Evolutionary conservation across 768 basidiomycete species (phyloP), one percentile per base, ranked within the genome.

Genomic region (Termitomyces sp.): DNA sequence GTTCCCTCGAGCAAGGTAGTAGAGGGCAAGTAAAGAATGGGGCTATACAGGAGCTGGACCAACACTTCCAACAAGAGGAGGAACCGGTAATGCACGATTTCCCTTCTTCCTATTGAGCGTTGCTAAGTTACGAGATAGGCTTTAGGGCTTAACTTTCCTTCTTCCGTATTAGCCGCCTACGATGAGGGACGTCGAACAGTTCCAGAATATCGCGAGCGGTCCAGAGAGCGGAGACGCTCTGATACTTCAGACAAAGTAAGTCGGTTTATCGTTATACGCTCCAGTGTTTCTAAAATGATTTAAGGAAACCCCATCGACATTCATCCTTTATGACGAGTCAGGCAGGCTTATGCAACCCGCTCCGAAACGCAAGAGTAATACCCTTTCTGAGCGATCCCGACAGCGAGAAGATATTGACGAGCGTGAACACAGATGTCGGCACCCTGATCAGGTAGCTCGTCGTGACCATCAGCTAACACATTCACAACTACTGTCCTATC

Each of bases 101-200:
- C 44, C 37, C 41, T 34, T 35, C 47, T 15, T 41, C 3, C 22
- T 41, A n/a, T 37, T 21, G n/a, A 14, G 17, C n/a, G 40, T 42
- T 50, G 41, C 47, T 42, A 28, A 34, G 17, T 17, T 37, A 44
- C 28, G 17, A 14, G n/a, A 3, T 35, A 55, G 54, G 19, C 47
- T 35, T 7, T 49, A 11, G 46, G 37, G 12, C 38, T 41, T 17
- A 42, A 38, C 1, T 2, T 53, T 48, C 56, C 56, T 3, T 57
- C 56, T 35, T 57, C 56, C 2, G 56, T 57, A 8, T 22, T 57
- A 11, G 56, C 46, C 1, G 51, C 56, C 34, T 57, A 53, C 24
- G 51, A 26, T 2, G 51, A n/a, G 15, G 35, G 34, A 42, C 26
- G 14, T 30, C 22, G 51, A 6, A 22, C 11, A 8, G 8, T 41